These are phyloP conservation scores for Sparassis latifolia DNA, from an alignment of 1,284 basidiomycete species.

Conservation along the genomic window DNA sequence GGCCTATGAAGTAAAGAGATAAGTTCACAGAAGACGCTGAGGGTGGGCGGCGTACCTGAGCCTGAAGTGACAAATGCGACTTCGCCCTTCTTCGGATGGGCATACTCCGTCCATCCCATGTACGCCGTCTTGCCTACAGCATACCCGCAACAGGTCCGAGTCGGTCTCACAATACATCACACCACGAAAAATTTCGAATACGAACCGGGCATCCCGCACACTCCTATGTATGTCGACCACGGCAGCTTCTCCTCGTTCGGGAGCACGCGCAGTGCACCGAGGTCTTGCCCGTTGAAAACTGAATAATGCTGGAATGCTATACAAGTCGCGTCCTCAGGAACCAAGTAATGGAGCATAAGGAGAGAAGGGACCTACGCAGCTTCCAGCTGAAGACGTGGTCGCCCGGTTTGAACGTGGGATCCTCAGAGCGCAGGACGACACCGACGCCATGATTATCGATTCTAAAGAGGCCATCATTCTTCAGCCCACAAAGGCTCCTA, in stretches of 20 bases:
- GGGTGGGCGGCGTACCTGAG: constrained; percentile 7
- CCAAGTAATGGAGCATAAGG: background rate
- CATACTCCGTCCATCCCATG: constrained; percentile 19
- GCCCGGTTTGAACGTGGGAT: constrained; percentile 29
- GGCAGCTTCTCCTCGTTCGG: constrained; percentile 21
- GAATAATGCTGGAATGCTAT: constrained; percentile 21
- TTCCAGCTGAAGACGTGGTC: constrained; percentile 35
- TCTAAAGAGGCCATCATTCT: constrained; percentile 1
- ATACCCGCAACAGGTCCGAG: background rate
- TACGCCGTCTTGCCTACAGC: constrained; percentile 19
- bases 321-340: background rate
- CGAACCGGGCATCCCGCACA: constrained; percentile 26
- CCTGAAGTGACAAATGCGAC: constrained; percentile 18
- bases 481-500: background rate
- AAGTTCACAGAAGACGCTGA: background rate
- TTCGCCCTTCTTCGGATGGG: constrained; percentile 18
- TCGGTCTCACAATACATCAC: background rate
- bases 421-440: constrained; percentile 39
- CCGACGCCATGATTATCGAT: constrained; percentile 29
- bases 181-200: too few relatives aligned
- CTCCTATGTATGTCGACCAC: constrained; percentile 27
- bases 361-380: constrained; percentile 14
- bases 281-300: constrained; percentile 3
- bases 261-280: constrained; percentile 9
- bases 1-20: constrained; percentile 3